Evolutionary conservation across 2,329 filamentous ascomycete species (phyloP).

Genomic region (Cladosporium sp.): DNA sequence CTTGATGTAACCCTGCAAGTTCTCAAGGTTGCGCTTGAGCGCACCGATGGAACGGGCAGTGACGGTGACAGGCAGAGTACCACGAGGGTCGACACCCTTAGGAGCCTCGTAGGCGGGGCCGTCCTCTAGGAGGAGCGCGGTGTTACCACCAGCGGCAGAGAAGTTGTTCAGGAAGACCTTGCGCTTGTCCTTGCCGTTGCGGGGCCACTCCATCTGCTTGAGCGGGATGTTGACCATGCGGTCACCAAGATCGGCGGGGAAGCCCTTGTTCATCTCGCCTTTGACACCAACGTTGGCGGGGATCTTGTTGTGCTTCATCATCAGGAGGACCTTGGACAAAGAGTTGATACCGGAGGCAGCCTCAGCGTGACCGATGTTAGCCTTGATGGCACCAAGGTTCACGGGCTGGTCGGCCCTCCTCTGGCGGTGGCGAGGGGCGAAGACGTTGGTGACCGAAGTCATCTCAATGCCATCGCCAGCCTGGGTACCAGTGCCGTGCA

Average conservation of each 20-base stretch:
- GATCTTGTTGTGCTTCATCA: constrained; percentile 49
- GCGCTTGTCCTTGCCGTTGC: constrained; percentile 43
- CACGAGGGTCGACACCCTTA: constrained; percentile 39
- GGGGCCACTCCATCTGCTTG: constrained; percentile 39
- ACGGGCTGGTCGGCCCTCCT: constrained; percentile 45
- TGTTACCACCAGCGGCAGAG: constrained; percentile 49
- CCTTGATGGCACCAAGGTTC: constrained; percentile 50
- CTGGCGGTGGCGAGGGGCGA: constrained; percentile 49
- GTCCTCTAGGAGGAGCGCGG: constrained; percentile 47
- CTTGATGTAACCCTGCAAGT: constrained; percentile 41
- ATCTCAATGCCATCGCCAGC: constrained; percentile 79
- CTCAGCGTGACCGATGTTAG: constrained; percentile 50
- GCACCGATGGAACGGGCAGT: constrained; percentile 47
- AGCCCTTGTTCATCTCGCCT: constrained; percentile 49
- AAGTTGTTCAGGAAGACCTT: constrained; percentile 50
- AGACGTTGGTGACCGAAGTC: constrained; percentile 63
- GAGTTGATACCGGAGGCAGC: constrained; percentile 51
- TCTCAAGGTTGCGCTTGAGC: constrained; percentile 46
- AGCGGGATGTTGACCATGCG: constrained; percentile 49
- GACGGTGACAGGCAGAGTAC: constrained; percentile 43
- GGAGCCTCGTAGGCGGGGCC: constrained; percentile 39
- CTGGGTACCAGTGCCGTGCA: constrained; percentile 85
- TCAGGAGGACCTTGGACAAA: constrained; percentile 47
- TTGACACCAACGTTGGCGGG: constrained; percentile 52
- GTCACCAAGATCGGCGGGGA: constrained; percentile 47